Base-by-base conservation (phyloP, 1,284 basidiomycete genomes). In the Sporisorium graminicola region DNA sequence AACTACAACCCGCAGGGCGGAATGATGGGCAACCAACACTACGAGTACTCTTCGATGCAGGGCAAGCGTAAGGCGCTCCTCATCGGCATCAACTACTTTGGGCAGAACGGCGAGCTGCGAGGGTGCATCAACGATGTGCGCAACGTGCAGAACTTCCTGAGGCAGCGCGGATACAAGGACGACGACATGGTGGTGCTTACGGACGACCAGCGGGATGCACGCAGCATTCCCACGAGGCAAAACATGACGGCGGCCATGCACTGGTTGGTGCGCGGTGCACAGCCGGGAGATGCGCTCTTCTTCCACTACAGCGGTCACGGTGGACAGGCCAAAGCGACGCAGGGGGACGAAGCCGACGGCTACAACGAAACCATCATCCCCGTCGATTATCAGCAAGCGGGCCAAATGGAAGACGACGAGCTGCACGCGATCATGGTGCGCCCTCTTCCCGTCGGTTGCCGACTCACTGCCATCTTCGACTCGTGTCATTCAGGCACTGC, bases 181-280 rank as follows among this genome's bases (percentile, higher is more conserved):
- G 82, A 86, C 40, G 84, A 86, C 65, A 86, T 86, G 82, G 84
- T 86, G 35, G 66, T 86, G 14, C 65, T 86, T 12, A 84, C 83
- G n/a, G 84, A 86, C 47, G 76, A 78, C 44, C 65, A 77, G 40
- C 55, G 66, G 16, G 78, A 86, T 55, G 58, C 72, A 33, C 77
- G 82, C 50, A 84, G 82, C 46, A 79, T 83, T 33, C 84, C 84
- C 2, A 86, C 84, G 26, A 70, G 84, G 7, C 79, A 78, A 37
- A 86, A 86, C 80, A 86, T 86, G 72, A 82, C 80, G 29, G 80
- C 81, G 14, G 84, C 84, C 29, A 86, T 86, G 82, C 75, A 85
- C 64, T 86, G 84, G 84, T 67, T 86, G 50, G 82, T 85, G 13
- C 73, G 75, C 13, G 81, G 74, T 27, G 84, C 84, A 6, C 65